Evolutionary conservation across 331 rosid genomes (phyloP).

Genomic region (Malus hybrid): DNA sequence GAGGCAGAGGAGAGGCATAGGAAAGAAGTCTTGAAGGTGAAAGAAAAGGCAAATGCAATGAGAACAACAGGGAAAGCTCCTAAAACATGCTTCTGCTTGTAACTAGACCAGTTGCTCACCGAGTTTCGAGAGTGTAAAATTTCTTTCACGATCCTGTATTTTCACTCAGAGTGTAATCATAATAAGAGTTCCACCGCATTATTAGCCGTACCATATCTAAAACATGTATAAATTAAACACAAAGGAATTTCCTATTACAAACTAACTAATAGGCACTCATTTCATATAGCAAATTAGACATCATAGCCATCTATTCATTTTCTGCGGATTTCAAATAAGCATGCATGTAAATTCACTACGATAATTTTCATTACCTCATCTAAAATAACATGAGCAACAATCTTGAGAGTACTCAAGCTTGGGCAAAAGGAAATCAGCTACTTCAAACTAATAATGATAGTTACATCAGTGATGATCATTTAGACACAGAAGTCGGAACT

Average conservation of each 20-base stretch:
- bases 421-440: slow-evolving; percentile 16
- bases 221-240: neutral
- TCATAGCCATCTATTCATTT: neutral
- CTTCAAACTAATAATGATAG: neutral
- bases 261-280: neutral
- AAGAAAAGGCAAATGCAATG: slow-evolving; percentile 43
- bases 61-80: slow-evolving; percentile 57
- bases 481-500: neutral
- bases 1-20: slow-evolving; percentile 34
- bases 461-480: slow-evolving; percentile 9
- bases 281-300: neutral
- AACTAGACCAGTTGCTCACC: neutral
- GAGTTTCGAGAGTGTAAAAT: slow-evolving; percentile 4
- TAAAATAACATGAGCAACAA: slow-evolving; percentile 9
- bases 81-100: slow-evolving; percentile 47
- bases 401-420: neutral
- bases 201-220: neutral
- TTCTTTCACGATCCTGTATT: slow-evolving; percentile 3
- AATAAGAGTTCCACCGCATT: neutral
- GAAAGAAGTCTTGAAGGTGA: slow-evolving; percentile 34
- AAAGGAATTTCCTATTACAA: neutral
- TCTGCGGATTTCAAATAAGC: neutral
- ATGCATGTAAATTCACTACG: neutral
- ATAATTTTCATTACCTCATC: neutral
- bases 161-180: neutral